Percentiles rank a stretch among this genome's conserved stretches.
Conservation (phyloP, 129 eudicot species). For the Lonicera japonica region DNA sequence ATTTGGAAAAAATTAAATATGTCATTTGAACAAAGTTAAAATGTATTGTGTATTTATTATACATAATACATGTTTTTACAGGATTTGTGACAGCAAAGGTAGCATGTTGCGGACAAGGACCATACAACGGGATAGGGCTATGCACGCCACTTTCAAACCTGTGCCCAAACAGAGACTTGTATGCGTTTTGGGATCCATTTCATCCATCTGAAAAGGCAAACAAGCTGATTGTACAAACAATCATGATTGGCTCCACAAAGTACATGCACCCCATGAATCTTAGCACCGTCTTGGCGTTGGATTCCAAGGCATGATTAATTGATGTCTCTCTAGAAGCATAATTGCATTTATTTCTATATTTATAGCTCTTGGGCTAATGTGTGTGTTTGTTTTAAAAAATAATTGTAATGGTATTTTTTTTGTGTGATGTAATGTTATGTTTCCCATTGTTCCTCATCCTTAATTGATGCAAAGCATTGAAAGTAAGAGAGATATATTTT, state of each 20-base stretch:
- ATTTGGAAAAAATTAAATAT: no score
- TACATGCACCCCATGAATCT: constrained; percentile 77
- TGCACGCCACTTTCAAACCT: constrained; percentile 62
- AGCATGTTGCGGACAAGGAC: constrained; percentile 92
- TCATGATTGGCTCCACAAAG: constrained; percentile 35
- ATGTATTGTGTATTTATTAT: neutral
- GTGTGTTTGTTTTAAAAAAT: no score
- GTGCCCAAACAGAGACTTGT: constrained; percentile 55
- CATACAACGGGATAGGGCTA: constrained; percentile 64
- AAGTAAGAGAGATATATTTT: no score
- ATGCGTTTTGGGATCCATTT: constrained; percentile 75
- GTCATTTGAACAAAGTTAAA: no score
- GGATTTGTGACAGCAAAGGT: constrained; percentile 63
- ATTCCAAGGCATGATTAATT: constrained; percentile 23
- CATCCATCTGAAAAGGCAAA: constrained; percentile 77
- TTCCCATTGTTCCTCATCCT: no score
- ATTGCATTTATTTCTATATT: no score
- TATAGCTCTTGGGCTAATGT: no score
- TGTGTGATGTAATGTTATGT: no score
- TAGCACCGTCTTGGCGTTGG: constrained; percentile 44
- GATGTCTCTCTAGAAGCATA: no score
- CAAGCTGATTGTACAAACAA: constrained; percentile 47
- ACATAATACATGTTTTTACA: neutral
- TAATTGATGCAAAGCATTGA: no score
- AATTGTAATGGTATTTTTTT: no score